Conservation (phyloP, 73 alveolate genomes). For the Paraurostyla sp. region DNA sequence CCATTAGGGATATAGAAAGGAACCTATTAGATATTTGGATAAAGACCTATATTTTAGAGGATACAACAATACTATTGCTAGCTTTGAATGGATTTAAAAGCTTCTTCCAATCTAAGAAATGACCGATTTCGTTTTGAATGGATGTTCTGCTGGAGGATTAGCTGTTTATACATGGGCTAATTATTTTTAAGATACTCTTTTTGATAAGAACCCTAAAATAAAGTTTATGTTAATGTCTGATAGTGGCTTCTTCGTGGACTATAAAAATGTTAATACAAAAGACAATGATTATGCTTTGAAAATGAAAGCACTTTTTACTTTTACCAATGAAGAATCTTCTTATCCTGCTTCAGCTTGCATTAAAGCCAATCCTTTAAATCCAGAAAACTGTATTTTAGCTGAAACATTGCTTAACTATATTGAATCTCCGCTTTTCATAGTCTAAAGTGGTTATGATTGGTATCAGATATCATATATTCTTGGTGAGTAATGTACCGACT, state of each 20-base stretch:
- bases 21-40: not conserved
- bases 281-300: not conserved
- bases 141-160: slow-evolving; percentile 15
- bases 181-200: not conserved
- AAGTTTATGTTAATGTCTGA: not conserved
- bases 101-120: not conserved
- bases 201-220: not conserved
- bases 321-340: not conserved
- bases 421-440: not conserved
- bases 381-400: not conserved
- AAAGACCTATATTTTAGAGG: slow-evolving; percentile 1
- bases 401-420: not conserved
- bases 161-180: slow-evolving; percentile 11
- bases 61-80: slow-evolving; percentile 8
- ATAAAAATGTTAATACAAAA: not conserved
- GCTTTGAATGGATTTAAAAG: not conserved
- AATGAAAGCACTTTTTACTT: not conserved
- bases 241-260: slow-evolving; percentile 10
- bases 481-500: not conserved
- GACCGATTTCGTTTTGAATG: not conserved
- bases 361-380: not conserved
- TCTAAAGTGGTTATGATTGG: not conserved
- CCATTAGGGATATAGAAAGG: slow-evolving; percentile 18
- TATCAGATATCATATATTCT: not conserved
- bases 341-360: not conserved